phyloP scores from a whole-genome alignment of 1,284 basidiomycete species.

The Ganoderma sp. region DNA sequence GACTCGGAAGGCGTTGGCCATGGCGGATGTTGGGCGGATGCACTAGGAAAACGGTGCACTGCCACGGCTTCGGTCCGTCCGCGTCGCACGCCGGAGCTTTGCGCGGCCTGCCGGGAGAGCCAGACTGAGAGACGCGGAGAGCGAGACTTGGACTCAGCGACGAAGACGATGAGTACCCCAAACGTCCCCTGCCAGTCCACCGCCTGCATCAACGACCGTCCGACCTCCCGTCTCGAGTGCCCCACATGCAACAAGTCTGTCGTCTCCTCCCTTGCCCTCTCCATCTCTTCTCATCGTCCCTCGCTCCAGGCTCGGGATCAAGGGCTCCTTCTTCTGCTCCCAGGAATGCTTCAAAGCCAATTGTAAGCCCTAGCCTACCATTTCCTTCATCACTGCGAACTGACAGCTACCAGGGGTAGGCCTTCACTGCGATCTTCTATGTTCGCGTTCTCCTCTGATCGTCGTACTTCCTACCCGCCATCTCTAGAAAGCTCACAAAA shows the following conservation, averaged over 20 bases:
- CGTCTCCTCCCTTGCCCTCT: constrained; percentile 10
- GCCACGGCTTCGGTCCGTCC: background rate
- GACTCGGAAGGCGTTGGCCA: too few species aligned
- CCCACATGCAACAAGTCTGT: constrained; percentile 82
- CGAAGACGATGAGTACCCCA: constrained; percentile 37
- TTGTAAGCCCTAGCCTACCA: constrained; percentile 56
- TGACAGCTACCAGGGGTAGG: constrained; percentile 51
- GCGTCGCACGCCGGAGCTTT: background rate
- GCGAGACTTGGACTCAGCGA: background rate
- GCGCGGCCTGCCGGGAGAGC: background rate
- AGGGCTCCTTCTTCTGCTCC: constrained; percentile 82
- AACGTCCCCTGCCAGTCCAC: constrained; percentile 69
- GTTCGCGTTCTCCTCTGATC: constrained; percentile 16
- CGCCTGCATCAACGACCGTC: constrained; percentile 74
- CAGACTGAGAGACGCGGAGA: background rate
- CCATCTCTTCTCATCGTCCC: constrained; percentile 24
- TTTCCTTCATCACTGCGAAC: constrained; percentile 1
- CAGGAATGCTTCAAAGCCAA: constrained; percentile 87
- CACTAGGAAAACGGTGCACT: background rate
- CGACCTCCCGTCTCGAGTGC: constrained; percentile 78
- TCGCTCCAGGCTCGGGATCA: constrained; percentile 69
- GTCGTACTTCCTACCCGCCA: background rate
- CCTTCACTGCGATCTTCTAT: constrained; percentile 1
- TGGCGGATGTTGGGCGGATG: too few species aligned
- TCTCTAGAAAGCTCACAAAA: constrained; percentile 79